Evolutionary conservation across 164 flowering plant genomes (phyloP).

Genomic region (Platanus orientalis): DNA sequence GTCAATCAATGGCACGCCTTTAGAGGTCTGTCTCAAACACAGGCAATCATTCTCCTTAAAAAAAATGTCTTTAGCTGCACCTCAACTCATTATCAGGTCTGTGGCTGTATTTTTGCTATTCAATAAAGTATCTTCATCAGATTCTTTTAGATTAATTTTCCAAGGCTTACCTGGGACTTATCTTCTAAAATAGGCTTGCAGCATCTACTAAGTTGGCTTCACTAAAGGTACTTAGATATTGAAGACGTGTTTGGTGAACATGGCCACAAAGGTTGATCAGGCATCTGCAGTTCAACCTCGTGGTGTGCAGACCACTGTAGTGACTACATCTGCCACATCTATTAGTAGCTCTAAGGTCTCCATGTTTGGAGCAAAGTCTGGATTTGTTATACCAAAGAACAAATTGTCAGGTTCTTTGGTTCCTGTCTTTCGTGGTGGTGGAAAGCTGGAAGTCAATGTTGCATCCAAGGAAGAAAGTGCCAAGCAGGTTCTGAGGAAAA

Average conservation of each 20-base stretch:
- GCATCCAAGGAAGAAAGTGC: constrained; percentile 34
- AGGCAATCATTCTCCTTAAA: too few relatives aligned
- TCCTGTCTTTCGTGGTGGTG: constrained; percentile 51
- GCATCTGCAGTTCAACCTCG: constrained; percentile 29
- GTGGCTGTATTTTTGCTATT: too few relatives aligned
- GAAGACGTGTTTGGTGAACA: constrained; percentile 4
- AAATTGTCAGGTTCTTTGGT: constrained; percentile 84
- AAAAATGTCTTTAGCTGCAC: too few relatives aligned
- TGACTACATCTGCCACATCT: constrained; percentile 45
- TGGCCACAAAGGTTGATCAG: constrained; percentile 48
- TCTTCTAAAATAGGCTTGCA: background rate
- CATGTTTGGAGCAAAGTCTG: constrained; percentile 67
- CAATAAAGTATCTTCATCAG: background rate
- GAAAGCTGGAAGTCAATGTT: constrained; percentile 39
- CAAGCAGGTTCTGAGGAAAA: constrained; percentile 62
- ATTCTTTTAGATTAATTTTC: background rate
- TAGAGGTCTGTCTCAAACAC: too few relatives aligned
- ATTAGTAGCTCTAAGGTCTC: constrained; percentile 51
- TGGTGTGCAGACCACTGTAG: constrained; percentile 21
- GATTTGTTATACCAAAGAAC: constrained; percentile 97
- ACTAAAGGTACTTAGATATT: background rate
- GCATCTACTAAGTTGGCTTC: background rate
- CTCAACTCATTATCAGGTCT: too few relatives aligned
- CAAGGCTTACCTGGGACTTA: background rate
- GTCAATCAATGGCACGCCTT: too few relatives aligned